Base-by-base conservation (phyloP, 345 rosid species). In the Arabis hirsuta region DNA sequence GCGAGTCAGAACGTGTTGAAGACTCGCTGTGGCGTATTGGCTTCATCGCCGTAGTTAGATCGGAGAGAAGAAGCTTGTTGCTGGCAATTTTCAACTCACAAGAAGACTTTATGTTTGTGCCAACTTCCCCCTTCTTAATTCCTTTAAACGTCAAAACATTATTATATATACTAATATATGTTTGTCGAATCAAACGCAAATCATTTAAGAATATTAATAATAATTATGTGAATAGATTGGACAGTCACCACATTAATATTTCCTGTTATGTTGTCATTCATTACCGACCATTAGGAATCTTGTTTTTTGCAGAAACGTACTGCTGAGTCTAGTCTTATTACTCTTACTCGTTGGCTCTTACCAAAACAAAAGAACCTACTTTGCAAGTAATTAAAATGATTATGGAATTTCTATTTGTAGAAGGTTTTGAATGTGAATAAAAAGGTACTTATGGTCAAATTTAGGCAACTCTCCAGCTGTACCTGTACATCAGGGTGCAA, bases 11-110 rank as follows among this genome's bases (percentile, higher is more conserved):
- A 45, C 79, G 79, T 48, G 80, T 72, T 31, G 63, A 43, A 27
- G 86, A 71, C 8, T 73, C 76, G 19, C 14, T n/a, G 26, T 48
- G 46, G 13, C 22, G 12, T 65, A 12, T 65, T 50, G 57, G 56
- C 43, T 64, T 64, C 69, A 50, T 51, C 47, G 36, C 6, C 12
- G 29, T 46, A 14, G 1, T 20, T 34, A 32, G 45, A 48, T 64
- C 13, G 81, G 65, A 14, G 81, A 81, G 29, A 78, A 74, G 16
- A 75, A 74, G 76, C 87, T 82, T 26, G 82, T 86, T 65, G 67
- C 81, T 74, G 16, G 82, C 78, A 13, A 45, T 78, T 29, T 80
- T 74, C 73, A 8, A 19, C 54, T n/a, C 69, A 53, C 36, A 44
- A 69, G 26, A 78, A 39, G 56, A 76, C 73, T 68, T 53, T 87